phyloP scores from a whole-genome alignment of 2,329 filamentous ascomycete species.

The Cryphonectria radicalis region DNA sequence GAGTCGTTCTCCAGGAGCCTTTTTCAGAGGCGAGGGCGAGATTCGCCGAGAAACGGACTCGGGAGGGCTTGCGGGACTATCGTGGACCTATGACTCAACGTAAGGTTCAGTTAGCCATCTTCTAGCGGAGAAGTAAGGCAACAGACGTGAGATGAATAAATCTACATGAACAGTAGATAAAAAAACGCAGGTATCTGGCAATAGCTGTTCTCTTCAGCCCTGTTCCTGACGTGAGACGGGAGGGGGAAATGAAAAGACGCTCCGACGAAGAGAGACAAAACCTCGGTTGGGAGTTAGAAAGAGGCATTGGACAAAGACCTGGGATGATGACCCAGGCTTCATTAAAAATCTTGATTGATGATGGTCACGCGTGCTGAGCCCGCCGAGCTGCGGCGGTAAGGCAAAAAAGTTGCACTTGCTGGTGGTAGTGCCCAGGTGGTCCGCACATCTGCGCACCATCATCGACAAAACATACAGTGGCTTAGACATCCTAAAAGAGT shows the following conservation, averaged over 20 bases:
- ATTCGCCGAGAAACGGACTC: neutral
- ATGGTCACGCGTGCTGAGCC: neutral
- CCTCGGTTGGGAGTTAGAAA: neutral
- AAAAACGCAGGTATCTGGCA: neutral
- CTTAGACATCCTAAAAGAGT: neutral
- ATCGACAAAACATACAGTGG: neutral
- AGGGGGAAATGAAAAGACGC: neutral
- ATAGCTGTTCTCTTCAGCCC: neutral
- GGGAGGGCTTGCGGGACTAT: neutral
- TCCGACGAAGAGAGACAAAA: neutral
- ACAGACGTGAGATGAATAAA: neutral
- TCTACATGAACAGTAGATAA: neutral
- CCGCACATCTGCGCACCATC: neutral
- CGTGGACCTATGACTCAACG: neutral
- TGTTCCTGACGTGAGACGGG: neutral
- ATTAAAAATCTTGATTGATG: neutral
- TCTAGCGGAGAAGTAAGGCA: neutral
- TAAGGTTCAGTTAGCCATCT: neutral
- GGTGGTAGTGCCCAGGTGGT: neutral
- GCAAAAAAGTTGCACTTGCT: neutral
- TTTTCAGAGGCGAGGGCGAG: neutral
- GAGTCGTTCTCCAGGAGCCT: neutral
- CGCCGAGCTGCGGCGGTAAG: neutral
- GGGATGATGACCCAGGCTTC: neutral
- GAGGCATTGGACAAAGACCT: neutral